Evolutionary conservation across 2,329 filamentous ascomycete genomes (phyloP), one percentile per base, ranked within the genome.

Genomic region (Claviceps digitariae): DNA sequence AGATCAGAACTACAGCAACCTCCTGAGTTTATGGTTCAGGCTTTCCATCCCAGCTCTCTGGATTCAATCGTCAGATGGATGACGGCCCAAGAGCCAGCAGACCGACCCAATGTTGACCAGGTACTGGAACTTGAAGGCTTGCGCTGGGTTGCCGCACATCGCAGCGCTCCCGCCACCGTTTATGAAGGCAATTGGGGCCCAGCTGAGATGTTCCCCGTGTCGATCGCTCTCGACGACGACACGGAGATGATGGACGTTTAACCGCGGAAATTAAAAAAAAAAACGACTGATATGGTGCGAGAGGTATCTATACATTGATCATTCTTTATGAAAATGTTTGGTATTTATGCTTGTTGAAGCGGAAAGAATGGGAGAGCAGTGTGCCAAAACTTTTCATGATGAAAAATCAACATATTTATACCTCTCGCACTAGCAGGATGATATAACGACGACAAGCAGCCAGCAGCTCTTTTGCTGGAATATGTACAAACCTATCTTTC

Each of bases 181-280:
- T 98, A 87, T 61, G 93, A 98, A 71, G 93, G 93, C 57, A 93
- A 88, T 66, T 98, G 90, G 86, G 93, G 93, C 4, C 91, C 91
- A 34, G 83, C 73, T n/a, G 75, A 78, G 51, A 67, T 75, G 50
- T 64, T 72, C 34, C 60, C 67, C 5, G 66, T 69, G 21, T 67
- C 67, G 6, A 66, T 68, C 40, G 61, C 64, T 4, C 57, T 57
- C n/a, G 68, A 71, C 50, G 63, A 61, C 46, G 78, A 82, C 57
- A 78, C 76, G 4, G 78, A 80, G 63, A 82, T 82, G 79, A 79
- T 71, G 17, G 79, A 79, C 59, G 76, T 77, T 52, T 81, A 69
- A 68, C 2, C 23, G 13, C 9, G n/a, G n/a, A 17, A 25, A 44
- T n/a, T 2, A n/a, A 27, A 46, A 46, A 20, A 46, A 46, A 57